These are phyloP conservation scores for Hypsizygus marmoreus DNA, from an alignment of 768 basidiomycete genomes.

Conservation along the genomic window DNA sequence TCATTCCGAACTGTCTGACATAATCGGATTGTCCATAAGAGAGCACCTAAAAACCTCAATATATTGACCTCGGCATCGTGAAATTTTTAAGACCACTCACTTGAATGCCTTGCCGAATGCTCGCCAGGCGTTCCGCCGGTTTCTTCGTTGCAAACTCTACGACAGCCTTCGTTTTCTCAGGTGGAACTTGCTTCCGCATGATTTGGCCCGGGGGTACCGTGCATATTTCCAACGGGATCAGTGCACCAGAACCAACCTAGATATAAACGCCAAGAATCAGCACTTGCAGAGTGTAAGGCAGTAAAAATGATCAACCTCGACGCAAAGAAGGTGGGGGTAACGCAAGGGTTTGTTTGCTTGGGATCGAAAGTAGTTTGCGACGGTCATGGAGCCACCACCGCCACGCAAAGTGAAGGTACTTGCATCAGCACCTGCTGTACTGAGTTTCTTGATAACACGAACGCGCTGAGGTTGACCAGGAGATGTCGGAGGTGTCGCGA, in stretches of 20 bases:
- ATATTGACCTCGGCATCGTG: not conserved
- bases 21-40: slow-evolving; percentile 74
- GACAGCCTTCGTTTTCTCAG: slow-evolving; percentile 63
- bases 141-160: slow-evolving; percentile 68
- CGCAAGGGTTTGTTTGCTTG: slow-evolving; percentile 34
- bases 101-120: slow-evolving; percentile 52
- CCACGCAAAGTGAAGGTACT: slow-evolving; percentile 51
- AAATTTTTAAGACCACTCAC: not conserved
- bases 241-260: slow-evolving; percentile 62
- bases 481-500: slow-evolving; percentile 23
- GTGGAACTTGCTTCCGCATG: slow-evolving; percentile 69
- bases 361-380: slow-evolving; percentile 19
- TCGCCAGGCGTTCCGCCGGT: slow-evolving; percentile 56
- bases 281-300: not conserved
- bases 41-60: slow-evolving; percentile 40
- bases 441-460: slow-evolving; percentile 59
- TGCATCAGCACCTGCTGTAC: slow-evolving; percentile 46
- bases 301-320: slow-evolving; percentile 44
- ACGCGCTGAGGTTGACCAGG: slow-evolving; percentile 23
- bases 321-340: slow-evolving; percentile 51
- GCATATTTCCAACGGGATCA: slow-evolving; percentile 71
- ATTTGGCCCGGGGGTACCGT: slow-evolving; percentile 65
- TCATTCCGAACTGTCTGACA: slow-evolving; percentile 68
- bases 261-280: not conserved
- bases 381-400: slow-evolving; percentile 29